A percentile compares a stretch with the other conserved stretches of the same genome.
phyloP scores from a whole-genome alignment of 2,329 filamentous ascomycete species.

The Cladosporium velox region DNA sequence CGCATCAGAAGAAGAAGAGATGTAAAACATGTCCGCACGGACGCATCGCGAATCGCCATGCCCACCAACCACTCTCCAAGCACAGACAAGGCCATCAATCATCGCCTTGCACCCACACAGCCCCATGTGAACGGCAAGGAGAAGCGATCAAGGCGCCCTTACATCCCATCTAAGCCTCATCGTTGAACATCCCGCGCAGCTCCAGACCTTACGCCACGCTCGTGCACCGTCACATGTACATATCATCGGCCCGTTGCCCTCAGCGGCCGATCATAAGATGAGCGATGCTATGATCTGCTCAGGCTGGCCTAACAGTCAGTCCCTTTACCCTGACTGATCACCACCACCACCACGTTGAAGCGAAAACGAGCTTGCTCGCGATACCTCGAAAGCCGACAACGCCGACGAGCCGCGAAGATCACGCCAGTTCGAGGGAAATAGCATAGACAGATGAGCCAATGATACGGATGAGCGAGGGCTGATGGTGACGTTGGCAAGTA shows the following conservation, averaged over 20 bases:
- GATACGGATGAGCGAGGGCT: not conserved
- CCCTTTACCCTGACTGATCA: slow-evolving; percentile 4
- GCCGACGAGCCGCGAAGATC: not conserved
- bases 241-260: slow-evolving; percentile 11
- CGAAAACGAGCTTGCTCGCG: not conserved
- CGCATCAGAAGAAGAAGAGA: slow-evolving; percentile 5
- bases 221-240: slow-evolving; percentile 20
- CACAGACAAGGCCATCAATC: slow-evolving; percentile 1
- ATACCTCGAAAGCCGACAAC: not conserved
- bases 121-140: not conserved
- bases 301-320: not conserved
- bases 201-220: slow-evolving; percentile 14
- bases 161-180: not conserved
- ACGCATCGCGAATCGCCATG: not conserved
- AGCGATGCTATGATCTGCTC: not conserved
- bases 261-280: slow-evolving; percentile 10
- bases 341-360: not conserved
- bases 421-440: not conserved
- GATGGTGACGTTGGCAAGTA: not conserved
- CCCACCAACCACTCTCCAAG: not conserved
- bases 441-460: not conserved
- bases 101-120: not conserved
- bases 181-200: not conserved
- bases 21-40: slow-evolving; percentile 2
- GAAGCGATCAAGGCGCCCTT: not conserved